Evolutionary conservation across 192 early-diverging fungal species (phyloP).

Genomic region (Umbelopsis ramanniana): DNA sequence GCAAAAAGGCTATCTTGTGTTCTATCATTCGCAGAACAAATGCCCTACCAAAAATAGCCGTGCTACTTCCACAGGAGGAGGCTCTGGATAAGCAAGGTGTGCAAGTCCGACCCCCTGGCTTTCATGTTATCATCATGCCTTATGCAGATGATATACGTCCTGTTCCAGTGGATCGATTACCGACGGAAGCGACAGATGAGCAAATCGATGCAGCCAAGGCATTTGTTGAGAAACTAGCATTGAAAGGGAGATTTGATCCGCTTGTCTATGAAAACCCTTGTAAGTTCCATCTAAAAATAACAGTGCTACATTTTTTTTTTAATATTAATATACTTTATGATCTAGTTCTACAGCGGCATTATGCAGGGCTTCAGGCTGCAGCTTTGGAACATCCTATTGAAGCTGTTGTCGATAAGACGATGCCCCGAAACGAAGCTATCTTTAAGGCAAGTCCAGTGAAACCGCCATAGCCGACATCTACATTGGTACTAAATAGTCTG

Average conservation of each 20-base stretch:
- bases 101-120: slow-evolving; percentile 63
- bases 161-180: slow-evolving; percentile 27
- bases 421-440: slow-evolving; percentile 14
- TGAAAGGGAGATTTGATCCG: slow-evolving; percentile 21
- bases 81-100: slow-evolving; percentile 48
- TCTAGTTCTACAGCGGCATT: slow-evolving; percentile 24
- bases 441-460: neutral
- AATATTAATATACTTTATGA: neutral
- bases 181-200: neutral
- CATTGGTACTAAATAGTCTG: neutral
- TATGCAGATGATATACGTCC: slow-evolving; percentile 78
- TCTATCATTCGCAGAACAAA: slow-evolving; percentile 59
- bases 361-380: slow-evolving; percentile 23
- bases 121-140: slow-evolving; percentile 69
- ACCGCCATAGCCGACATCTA: neutral
- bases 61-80: slow-evolving; percentile 70
- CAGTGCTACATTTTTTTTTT: neutral
- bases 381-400: slow-evolving; percentile 20
- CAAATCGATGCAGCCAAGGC: slow-evolving; percentile 18
- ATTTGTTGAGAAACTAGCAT: slow-evolving; percentile 11
- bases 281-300: neutral
- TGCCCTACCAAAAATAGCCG: slow-evolving; percentile 60
- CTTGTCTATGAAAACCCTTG: slow-evolving; percentile 24
- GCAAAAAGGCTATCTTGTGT: slow-evolving; percentile 71
- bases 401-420: slow-evolving; percentile 12